Conservation (phyloP, 202 grass and related monocot genomes). For the Thinopyrum obtusiflorum region DNA sequence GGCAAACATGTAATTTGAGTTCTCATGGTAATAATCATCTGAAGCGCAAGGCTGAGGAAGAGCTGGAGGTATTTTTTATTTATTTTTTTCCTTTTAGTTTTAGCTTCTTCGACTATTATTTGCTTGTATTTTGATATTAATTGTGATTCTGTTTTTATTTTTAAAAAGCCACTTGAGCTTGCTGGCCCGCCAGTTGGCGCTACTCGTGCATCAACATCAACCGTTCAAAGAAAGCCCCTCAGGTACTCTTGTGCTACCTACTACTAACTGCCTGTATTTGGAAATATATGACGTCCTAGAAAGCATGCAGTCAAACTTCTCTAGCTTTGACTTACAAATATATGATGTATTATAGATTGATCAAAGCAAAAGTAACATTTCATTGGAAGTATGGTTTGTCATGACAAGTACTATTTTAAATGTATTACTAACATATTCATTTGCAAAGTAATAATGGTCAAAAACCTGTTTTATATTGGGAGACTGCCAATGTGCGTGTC, state of each 20-base stretch:
- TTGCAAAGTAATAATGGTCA: not conserved
- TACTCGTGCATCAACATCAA: slow-evolving; percentile 2
- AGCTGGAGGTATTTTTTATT: slow-evolving; percentile 46
- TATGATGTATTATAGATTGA: not conserved
- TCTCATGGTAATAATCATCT: slow-evolving; percentile 23
- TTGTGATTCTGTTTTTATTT: slow-evolving; percentile 13
- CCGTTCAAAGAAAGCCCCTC: slow-evolving; percentile 60
- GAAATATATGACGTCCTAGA: not conserved
- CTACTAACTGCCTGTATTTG: not conserved
- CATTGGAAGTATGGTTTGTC: not conserved
- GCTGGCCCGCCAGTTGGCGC: slow-evolving; percentile 31
- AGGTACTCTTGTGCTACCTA: slow-evolving; percentile 42
- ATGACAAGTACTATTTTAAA: not conserved
- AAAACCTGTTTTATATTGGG: not conserved
- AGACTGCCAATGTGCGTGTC: not conserved
- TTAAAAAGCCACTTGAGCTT: slow-evolving; percentile 58
- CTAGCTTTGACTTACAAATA: not conserved
- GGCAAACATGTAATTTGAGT: slow-evolving; percentile 29
- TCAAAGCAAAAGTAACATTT: not conserved
- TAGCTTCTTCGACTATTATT: not conserved
- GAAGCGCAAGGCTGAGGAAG: slow-evolving; percentile 44
- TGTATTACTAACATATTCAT: not conserved
- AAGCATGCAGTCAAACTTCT: not conserved
- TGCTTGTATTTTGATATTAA: not conserved
- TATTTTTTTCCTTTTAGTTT: not conserved